Base-by-base conservation (phyloP, 2,329 filamentous ascomycete genomes). In the Colletotrichum lupini region DNA sequence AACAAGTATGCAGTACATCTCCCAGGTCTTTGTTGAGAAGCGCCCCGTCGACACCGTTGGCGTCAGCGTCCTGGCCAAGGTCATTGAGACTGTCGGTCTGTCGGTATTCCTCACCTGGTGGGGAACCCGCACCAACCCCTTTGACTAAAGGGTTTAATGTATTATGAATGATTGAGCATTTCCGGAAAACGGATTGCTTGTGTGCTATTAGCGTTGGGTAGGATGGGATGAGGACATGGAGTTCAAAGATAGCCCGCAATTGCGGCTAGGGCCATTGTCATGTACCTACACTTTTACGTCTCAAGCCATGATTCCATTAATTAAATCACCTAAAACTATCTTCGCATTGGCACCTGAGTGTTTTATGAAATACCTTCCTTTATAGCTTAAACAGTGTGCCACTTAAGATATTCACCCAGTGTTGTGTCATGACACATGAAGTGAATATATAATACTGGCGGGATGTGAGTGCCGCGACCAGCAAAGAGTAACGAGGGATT, bases 81-180 rank as follows among this genome's bases (percentile, higher is more conserved):
- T 97, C 78, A 90, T 98, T 78, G 97, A 98, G 91, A 98, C 97
- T 3, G 91, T 98, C 73, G 97, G 96, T 76, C 90, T 98, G 72
- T 95, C 93, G 76, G 83, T 98, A 80, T 95, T 98, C 90, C 89
- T 98, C 79, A 98, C 95, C 82, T 98, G 94, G 93, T 98, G 96
- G 96, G 96, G 96, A 80, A 98, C 96, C 80, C 93, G 94, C 82
- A 97, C 95, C 86, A 96, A 95, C 88, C 95, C 95, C 74, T 97
- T 98, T 84, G 91, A 95, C 81, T 95, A 93, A 89, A 80, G 68
- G 79, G 74, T 53, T 60, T 49, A 56, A 67, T 61, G 67, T 64
- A 19, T 60, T 52, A 65, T 53, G 35, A 75, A 56, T n/a, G 5
- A 53, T 60, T 26, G 53, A 66, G 61, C 55, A 12, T 16, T 24